Base-by-base conservation (phyloP, 768 basidiomycete species). In the Lentinula edodes region DNA sequence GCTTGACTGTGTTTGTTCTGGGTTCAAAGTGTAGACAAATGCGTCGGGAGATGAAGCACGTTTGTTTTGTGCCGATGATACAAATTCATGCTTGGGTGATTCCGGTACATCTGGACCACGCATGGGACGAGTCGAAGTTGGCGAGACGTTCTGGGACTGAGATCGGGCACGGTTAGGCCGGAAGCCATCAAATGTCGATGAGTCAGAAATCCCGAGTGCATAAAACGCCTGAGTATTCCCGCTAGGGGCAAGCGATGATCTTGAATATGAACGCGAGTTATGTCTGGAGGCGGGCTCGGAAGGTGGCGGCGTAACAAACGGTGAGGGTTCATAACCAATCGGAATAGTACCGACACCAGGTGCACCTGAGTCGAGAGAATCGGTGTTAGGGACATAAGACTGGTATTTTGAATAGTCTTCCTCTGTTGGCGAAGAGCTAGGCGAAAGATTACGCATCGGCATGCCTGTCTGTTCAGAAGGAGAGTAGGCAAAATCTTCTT, bases 11-110 rank as follows among this genome's bases (percentile, higher is more conserved):
- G 16, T n/a, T 23, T 46, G 48, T 10, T 59, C 48, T 5, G 23
- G 58, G 20, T 59, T 59, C 16, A 59, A 18, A 15, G 55, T 56
- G 13, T 56, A 56, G 7, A 56, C 55, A n/a, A 56, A 18, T 8
- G 48, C 58, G n/a, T 59, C 58, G 5, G 58, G 58, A 48, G 58
- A 59, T 5, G 58, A 59, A 8, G 58, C 58, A 8, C 58, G 58
- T 50, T 51, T 59, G 20, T 43, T 12, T 46, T 58, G 56, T 20
- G 38, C 23, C 54, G 39, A 15, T 15, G 38, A 43, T 8, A n/a
- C 9, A 43, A 39, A 45, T 6, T 42, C 56, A 18, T 39, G 2
- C 15, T 20, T 43, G n/a, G 42, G 56, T 16, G 56, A 43, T 41
- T 23, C 45, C 0, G 58, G 58, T 10, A 50, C 43, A 39, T 50